Evolutionary conservation across 306 rosid genomes (phyloP).

Genomic region (Astragalus glycyphyllos): DNA sequence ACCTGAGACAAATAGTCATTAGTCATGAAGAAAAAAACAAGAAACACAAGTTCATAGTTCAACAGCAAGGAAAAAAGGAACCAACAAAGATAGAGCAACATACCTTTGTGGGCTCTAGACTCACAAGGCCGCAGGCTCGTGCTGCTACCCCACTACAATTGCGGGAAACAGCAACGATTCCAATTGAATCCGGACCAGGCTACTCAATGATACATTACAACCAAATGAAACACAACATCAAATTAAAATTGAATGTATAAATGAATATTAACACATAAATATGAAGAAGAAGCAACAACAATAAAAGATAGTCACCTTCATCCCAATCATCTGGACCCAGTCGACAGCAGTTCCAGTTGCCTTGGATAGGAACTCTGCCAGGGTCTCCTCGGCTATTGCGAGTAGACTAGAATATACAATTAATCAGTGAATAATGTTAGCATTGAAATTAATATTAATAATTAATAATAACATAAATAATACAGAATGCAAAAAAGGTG

Average conservation of each 20-base stretch:
- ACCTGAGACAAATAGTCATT: constrained; percentile 55
- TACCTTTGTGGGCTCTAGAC: constrained; percentile 97
- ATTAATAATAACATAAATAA: not conserved
- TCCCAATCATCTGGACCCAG: constrained; percentile 99
- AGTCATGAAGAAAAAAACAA: not conserved
- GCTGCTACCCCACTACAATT: constrained; percentile 96
- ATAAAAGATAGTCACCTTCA: constrained; percentile 65
- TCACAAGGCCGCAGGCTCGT: constrained; percentile 99
- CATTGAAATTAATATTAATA: not conserved
- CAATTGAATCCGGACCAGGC: constrained; percentile 99
- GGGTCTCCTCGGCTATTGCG: constrained; percentile 98
- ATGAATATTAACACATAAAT: not conserved
- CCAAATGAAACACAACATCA: too few relatives aligned
- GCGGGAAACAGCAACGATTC: constrained; percentile 99
- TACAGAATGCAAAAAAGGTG: not conserved
- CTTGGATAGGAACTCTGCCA: constrained; percentile 99
- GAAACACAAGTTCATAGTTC: not conserved
- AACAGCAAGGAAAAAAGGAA: not conserved
- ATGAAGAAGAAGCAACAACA: not conserved
- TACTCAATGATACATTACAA: constrained; percentile 33
- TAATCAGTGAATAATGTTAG: not conserved
- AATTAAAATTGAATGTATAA: not conserved
- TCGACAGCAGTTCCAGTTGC: constrained; percentile 99
- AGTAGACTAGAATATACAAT: constrained; percentile 63
- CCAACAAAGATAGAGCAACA: not conserved